Percentiles rank a stretch among this genome's conserved stretches.
Evolutionary conservation across 2,329 filamentous ascomycete genomes (phyloP).

Genomic region (Falciphora oryzae): DNA sequence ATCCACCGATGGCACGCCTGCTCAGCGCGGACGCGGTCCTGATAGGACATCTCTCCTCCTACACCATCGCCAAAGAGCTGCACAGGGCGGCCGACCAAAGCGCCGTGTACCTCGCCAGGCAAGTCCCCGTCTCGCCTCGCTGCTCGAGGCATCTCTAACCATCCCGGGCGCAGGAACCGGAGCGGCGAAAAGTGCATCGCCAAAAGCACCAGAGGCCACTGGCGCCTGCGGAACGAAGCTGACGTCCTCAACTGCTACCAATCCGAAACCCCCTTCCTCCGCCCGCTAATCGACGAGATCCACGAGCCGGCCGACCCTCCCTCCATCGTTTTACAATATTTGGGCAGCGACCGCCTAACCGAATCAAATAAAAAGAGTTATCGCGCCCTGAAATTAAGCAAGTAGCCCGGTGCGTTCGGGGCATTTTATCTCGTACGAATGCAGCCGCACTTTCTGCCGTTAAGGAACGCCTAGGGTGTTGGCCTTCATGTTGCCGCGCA

Average conservation of each 20-base stretch:
- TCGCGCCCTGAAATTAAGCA: constrained; percentile 23
- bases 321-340: constrained; percentile 18
- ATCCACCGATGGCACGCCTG: constrained; percentile 14
- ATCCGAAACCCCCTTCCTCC: constrained; percentile 17
- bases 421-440: no score
- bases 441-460: no score
- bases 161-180: constrained; percentile 13
- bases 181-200: constrained; percentile 18
- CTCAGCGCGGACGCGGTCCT: constrained; percentile 16
- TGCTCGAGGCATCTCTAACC: constrained; percentile 11
- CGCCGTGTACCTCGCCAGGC: constrained; percentile 21
- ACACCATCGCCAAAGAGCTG: constrained; percentile 19
- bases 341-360: constrained; percentile 20
- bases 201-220: constrained; percentile 20
- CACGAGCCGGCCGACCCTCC: constrained; percentile 18
- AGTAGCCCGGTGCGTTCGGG: constrained; percentile 18
- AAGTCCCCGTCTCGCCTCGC: constrained; percentile 11
- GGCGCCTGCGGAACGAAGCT: constrained; percentile 23
- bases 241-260: constrained; percentile 20
- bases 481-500: no score
- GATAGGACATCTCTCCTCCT: constrained; percentile 18
- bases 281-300: constrained; percentile 21
- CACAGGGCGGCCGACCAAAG: constrained; percentile 18
- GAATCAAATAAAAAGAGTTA: constrained; percentile 21
- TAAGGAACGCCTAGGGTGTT: no score